Percentiles rank a stretch among this genome's conserved stretches.
Conservation (phyloP, 2,329 filamentous ascomycete species). For the Dendryphion nanum region DNA sequence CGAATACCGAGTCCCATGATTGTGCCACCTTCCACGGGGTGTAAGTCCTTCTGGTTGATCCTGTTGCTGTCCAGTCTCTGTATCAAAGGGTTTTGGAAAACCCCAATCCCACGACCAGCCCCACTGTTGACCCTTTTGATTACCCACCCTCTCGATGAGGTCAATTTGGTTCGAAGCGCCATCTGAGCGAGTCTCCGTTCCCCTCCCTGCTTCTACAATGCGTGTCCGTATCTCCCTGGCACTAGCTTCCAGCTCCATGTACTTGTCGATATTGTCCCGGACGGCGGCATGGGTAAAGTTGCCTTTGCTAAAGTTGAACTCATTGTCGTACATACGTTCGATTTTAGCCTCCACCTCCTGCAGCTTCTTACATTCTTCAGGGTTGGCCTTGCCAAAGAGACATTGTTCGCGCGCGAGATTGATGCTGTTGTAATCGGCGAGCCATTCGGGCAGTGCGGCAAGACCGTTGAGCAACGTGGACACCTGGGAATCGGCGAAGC, state of each 20-base stretch:
- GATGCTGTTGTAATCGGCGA: conserved; percentile 30
- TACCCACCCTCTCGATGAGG: conserved; percentile 27
- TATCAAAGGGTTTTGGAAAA: conserved; percentile 27
- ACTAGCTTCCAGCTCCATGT: conserved; percentile 22
- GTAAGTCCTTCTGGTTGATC: too few relatives aligned
- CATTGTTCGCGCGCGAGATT: conserved; percentile 31
- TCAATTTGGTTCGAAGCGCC: conserved; percentile 8
- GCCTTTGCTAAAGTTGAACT: too few relatives aligned
- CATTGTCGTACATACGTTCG: too few relatives aligned
- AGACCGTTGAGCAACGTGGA: conserved; percentile 54
- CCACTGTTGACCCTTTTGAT: conserved; percentile 33
- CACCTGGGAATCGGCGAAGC: conserved; percentile 59
- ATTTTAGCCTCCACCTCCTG: conserved; percentile 20
- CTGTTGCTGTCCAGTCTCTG: conserved; percentile 2
- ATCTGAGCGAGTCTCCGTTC: background rate
- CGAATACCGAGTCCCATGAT: too few relatives aligned
- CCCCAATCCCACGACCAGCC: conserved; percentile 37
- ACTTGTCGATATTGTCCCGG: conserved; percentile 32
- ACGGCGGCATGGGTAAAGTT: too few relatives aligned
- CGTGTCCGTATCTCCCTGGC: conserved; percentile 24
- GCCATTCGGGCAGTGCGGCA: conserved; percentile 40
- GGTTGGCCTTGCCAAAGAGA: conserved; percentile 30
- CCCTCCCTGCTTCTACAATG: conserved; percentile 16
- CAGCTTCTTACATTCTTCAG: conserved; percentile 24
- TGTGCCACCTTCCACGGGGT: too few relatives aligned